Conservation (phyloP, 108 stramenopile species). For the Bacterosira constricta region DNA sequence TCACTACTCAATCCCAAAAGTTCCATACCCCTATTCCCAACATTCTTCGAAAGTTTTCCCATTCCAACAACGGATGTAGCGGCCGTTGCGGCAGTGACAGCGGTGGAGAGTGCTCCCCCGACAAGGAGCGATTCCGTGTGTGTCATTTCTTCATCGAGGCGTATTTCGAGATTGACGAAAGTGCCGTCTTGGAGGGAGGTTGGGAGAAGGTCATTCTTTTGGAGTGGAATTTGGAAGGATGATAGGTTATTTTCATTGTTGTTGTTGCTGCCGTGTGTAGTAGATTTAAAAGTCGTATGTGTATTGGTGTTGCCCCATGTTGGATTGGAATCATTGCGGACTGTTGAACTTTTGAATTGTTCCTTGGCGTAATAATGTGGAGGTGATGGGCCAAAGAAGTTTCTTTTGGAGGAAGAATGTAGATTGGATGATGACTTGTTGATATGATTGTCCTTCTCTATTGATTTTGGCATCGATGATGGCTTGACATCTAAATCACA, state of each 20-base stretch:
- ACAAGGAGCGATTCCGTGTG: constrained; percentile 34
- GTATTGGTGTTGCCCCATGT: constrained; percentile 53
- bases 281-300: background rate
- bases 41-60: constrained; percentile 15
- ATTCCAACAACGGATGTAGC: constrained; percentile 53
- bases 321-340: constrained; percentile 68
- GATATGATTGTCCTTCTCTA: too few relatives aligned
- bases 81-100: constrained; percentile 42
- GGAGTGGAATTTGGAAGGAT: constrained; percentile 62
- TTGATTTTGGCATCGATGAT: too few relatives aligned
- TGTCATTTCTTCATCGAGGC: constrained; percentile 72
- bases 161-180: constrained; percentile 48
- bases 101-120: constrained; percentile 29
- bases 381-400: constrained; percentile 2
- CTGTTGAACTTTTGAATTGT: constrained; percentile 52
- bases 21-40: constrained; percentile 15
- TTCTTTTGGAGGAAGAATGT: too few relatives aligned
- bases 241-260: constrained; percentile 11
- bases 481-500: too few relatives aligned
- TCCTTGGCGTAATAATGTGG: constrained; percentile 36
- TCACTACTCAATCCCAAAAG: constrained; percentile 42
- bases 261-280: background rate
- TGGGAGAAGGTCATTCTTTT: constrained; percentile 56
- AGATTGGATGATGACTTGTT: too few relatives aligned
- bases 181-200: constrained; percentile 58